phyloP scores from a whole-genome alignment of 1,284 basidiomycete species.

The Leccinum fallax region DNA sequence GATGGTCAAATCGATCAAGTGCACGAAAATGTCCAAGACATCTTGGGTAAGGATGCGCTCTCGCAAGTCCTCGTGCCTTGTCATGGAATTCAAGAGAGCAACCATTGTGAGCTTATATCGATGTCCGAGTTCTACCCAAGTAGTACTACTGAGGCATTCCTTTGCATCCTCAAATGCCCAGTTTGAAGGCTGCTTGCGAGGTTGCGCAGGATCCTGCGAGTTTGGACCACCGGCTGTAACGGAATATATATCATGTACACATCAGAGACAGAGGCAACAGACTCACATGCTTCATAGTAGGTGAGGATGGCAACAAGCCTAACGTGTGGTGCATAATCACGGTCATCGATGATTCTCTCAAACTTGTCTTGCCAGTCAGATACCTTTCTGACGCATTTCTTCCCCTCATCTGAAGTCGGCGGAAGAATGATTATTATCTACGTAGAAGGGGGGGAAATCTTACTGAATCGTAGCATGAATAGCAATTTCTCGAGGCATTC shows the following conservation, averaged over 20 bases:
- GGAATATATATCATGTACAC: no score
- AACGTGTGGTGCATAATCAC: not conserved
- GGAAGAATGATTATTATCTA: not conserved
- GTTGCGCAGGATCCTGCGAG: no score
- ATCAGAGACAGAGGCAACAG: not conserved
- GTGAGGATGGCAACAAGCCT: not conserved
- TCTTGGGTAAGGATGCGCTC: no score
- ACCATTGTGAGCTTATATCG: not conserved
- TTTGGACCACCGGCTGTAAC: no score
- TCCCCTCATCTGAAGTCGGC: not conserved
- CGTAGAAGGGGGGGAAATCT: not conserved
- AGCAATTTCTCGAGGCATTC: constrained; percentile 7
- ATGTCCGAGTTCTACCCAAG: not conserved
- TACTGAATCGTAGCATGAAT: constrained; percentile 29
- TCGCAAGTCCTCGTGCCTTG: no score
- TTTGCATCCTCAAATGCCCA: no score
- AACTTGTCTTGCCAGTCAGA: not conserved
- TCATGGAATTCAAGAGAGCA: no score
- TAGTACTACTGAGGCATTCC: not conserved
- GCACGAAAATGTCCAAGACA: no score
- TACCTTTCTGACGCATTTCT: not conserved
- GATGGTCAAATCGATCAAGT: no score
- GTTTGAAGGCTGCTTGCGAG: no score
- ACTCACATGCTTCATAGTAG: not conserved
- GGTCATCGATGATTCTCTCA: not conserved